Evolutionary conservation across 2,329 filamentous ascomycete genomes (phyloP).

Genomic region (Ceratocystis eucalypticola): DNA sequence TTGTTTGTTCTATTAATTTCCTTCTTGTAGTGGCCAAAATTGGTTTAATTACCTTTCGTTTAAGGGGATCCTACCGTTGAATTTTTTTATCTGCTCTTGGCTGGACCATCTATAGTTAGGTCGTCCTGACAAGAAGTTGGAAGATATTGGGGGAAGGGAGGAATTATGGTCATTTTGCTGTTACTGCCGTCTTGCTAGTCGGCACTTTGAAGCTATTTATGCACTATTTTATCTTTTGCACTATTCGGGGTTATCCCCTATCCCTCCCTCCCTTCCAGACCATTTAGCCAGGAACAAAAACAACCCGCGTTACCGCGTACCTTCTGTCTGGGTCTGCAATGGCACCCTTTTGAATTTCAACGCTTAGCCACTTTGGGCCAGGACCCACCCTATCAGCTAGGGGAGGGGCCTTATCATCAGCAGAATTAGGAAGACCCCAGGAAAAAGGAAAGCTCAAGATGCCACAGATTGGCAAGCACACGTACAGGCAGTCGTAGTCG

Average conservation of each 20-base stretch:
- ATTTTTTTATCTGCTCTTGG: not conserved
- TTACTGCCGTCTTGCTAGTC: too few relatives aligned
- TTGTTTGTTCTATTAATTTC: not conserved
- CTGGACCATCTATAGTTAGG: not conserved
- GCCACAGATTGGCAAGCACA: not conserved
- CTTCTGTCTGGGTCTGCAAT: constrained; percentile 2
- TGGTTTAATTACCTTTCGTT: not conserved
- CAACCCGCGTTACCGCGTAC: not conserved
- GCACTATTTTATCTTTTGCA: constrained; percentile 2
- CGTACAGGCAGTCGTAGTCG: not conserved
- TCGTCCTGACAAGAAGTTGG: not conserved
- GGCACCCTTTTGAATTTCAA: constrained; percentile 1
- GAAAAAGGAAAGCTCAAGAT: not conserved
- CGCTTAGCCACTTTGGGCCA: constrained; percentile 5
- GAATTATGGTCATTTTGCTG: not conserved
- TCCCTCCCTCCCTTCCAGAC: not conserved
- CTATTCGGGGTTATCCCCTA: not conserved
- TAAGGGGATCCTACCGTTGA: not conserved
- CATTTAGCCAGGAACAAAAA: not conserved
- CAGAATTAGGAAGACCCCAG: not conserved
- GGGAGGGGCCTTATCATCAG: not conserved
- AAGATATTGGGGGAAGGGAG: not conserved
- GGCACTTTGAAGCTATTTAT: not conserved
- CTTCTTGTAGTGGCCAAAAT: not conserved
- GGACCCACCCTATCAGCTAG: not conserved